These are phyloP conservation scores for Neurospora pannonica DNA, from an alignment of 495 filamentous ascomycete genomes.

Conservation along the genomic window DNA sequence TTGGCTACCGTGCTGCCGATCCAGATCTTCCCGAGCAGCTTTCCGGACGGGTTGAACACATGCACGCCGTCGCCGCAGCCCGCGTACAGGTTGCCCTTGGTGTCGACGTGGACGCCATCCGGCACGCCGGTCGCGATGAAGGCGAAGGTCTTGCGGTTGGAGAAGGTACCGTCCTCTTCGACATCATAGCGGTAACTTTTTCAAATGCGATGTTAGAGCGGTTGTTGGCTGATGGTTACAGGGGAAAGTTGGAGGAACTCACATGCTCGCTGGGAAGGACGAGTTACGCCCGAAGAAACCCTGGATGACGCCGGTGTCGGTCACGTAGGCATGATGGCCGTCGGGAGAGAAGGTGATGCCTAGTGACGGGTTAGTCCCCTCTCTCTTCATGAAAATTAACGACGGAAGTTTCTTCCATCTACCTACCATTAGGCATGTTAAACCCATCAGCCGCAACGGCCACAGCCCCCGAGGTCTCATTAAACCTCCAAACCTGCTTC, in stretches of 20 bases:
- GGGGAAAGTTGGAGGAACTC: slow-evolving; percentile 1
- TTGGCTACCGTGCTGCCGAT: slow-evolving; percentile 36
- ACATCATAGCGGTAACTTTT: slow-evolving; percentile 34
- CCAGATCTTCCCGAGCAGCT: slow-evolving; percentile 50
- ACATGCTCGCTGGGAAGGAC: slow-evolving; percentile 30
- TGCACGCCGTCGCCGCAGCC: slow-evolving; percentile 54
- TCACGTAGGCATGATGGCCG: slow-evolving; percentile 43
- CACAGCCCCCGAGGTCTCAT: slow-evolving; percentile 36
- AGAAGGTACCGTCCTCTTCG: slow-evolving; percentile 28
- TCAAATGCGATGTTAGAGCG: neutral
- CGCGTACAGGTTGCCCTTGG: slow-evolving; percentile 50
- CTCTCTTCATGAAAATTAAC: neutral
- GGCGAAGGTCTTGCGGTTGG: slow-evolving; percentile 46
- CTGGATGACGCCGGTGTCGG: slow-evolving; percentile 42
- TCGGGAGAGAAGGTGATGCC: slow-evolving; percentile 47
- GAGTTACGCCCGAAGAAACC: slow-evolving; percentile 32
- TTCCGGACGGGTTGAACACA: slow-evolving; percentile 48
- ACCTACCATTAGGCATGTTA: slow-evolving; percentile 42
- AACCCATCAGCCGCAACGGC: slow-evolving; percentile 48
- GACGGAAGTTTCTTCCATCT: neutral
- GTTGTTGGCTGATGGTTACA: neutral
- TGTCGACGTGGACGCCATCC: slow-evolving; percentile 52
- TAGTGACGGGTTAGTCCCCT: slow-evolving; percentile 4
- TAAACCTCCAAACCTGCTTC: slow-evolving; percentile 48
- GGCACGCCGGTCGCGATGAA: slow-evolving; percentile 45